These are phyloP conservation scores for Fusarium compactum DNA, from an alignment of 2,329 filamentous ascomycete species.

Conservation along the genomic window DNA sequence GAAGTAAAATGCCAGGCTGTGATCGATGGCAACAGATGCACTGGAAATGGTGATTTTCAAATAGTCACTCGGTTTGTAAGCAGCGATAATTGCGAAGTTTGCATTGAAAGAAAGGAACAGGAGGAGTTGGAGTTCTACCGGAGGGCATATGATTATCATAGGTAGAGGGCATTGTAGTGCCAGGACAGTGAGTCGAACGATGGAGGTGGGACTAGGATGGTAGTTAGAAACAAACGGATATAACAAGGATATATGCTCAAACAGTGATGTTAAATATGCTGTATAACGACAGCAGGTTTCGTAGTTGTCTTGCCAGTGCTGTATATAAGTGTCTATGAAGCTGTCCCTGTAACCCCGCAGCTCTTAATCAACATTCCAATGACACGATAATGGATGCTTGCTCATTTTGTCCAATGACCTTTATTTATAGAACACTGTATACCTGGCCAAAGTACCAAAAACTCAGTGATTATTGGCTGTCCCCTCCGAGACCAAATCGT, in stretches of 20 bases:
- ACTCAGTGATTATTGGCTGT: conserved; percentile 29
- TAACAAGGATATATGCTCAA: background rate
- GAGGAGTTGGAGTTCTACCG: background rate
- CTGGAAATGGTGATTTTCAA: background rate
- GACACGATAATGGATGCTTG: conserved; percentile 2
- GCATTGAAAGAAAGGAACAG: background rate
- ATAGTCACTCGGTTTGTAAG: background rate
- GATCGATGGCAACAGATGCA: background rate
- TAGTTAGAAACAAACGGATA: background rate
- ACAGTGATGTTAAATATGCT: too few relatives aligned
- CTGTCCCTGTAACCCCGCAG: conserved; percentile 11
- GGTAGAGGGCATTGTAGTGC: background rate
- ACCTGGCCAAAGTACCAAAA: conserved; percentile 1
- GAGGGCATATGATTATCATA: background rate
- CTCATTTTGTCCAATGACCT: conserved; percentile 7
- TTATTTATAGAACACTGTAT: conserved; percentile 12
- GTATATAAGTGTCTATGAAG: background rate
- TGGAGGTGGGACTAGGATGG: background rate
- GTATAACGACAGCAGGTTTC: background rate
- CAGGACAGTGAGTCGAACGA: background rate
- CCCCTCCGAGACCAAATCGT: conserved; percentile 11
- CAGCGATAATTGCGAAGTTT: background rate
- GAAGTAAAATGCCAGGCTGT: background rate
- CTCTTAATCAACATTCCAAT: conserved; percentile 12
- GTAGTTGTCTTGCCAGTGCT: background rate